phyloP scores from a whole-genome alignment of 805 yeast species.

The Ascoidea rubescens region DNA sequence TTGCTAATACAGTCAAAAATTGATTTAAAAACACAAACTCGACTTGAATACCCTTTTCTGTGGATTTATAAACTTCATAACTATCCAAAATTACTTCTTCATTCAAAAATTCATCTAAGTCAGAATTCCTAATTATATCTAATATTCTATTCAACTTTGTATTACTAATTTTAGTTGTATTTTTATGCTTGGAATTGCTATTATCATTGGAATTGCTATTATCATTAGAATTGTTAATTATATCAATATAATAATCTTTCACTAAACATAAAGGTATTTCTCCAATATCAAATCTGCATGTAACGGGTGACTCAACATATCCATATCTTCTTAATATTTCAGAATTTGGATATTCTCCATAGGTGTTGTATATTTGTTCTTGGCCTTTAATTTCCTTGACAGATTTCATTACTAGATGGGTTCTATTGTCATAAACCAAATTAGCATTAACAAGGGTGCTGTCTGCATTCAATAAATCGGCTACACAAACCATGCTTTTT shows the following conservation, averaged over 20 bases:
- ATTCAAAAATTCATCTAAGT: slow-evolving; percentile 18
- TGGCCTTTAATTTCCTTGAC: slow-evolving; percentile 43
- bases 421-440: slow-evolving; percentile 30
- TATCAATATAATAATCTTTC: slow-evolving; percentile 21
- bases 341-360: slow-evolving; percentile 85
- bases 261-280: slow-evolving; percentile 44
- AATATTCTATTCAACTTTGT: slow-evolving; percentile 21
- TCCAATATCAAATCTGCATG: slow-evolving; percentile 68
- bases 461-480: slow-evolving; percentile 84
- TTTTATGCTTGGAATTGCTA: too few species aligned
- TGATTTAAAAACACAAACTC: slow-evolving; percentile 45
- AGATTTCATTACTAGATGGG: slow-evolving; percentile 56
- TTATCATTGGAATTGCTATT: background rate
- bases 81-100: slow-evolving; percentile 8
- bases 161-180: slow-evolving; percentile 13
- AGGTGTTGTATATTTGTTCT: slow-evolving; percentile 75
- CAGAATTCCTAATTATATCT: slow-evolving; percentile 22
- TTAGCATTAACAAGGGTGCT: slow-evolving; percentile 66
- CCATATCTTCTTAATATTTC: slow-evolving; percentile 87
- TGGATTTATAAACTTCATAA: background rate
- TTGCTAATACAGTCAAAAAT: slow-evolving; percentile 27
- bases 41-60: slow-evolving; percentile 12
- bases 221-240: background rate
- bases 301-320: slow-evolving; percentile 55
- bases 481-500: slow-evolving; percentile 83